phyloP scores from a whole-genome alignment of 202 grass and related monocot genomes.

The Brachypodium distachyon region DNA sequence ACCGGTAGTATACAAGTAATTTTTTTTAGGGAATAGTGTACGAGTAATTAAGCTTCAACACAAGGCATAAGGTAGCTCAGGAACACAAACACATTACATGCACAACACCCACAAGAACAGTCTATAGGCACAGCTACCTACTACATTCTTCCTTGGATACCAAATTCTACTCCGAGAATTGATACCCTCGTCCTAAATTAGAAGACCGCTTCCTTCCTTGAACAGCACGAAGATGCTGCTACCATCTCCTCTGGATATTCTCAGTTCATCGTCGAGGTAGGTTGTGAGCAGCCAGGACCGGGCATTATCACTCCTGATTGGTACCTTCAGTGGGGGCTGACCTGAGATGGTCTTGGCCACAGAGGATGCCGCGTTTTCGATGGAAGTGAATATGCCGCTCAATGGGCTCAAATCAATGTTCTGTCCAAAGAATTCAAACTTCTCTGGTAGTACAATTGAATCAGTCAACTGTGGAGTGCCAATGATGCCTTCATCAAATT shows the following conservation, averaged over 20 bases:
- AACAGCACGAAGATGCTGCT: constrained; percentile 79
- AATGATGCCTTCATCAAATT: constrained; percentile 84
- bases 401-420: constrained; percentile 73
- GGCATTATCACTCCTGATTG: constrained; percentile 45
- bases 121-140: neutral
- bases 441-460: constrained; percentile 79
- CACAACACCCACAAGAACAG: neutral
- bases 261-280: constrained; percentile 81
- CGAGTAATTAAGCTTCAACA: neutral
- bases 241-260: constrained; percentile 70
- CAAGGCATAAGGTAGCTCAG: neutral
- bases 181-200: constrained; percentile 12
- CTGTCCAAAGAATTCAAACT: constrained; percentile 80
- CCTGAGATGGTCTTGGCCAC: constrained; percentile 89
- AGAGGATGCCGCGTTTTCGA: constrained; percentile 75
- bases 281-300: constrained; percentile 93
- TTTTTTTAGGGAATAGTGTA: too few species aligned
- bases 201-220: constrained; percentile 65
- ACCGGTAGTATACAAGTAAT: too few species aligned
- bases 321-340: constrained; percentile 89
- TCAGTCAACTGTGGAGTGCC: constrained; percentile 87
- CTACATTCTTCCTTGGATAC: neutral
- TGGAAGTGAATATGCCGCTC: constrained; percentile 78
- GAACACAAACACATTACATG: neutral
- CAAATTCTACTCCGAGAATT: neutral